Evolutionary conservation across 2,329 filamentous ascomycete genomes (phyloP), one percentile per base, ranked within the genome.

Genomic region (Mycosphaerella sp.): DNA sequence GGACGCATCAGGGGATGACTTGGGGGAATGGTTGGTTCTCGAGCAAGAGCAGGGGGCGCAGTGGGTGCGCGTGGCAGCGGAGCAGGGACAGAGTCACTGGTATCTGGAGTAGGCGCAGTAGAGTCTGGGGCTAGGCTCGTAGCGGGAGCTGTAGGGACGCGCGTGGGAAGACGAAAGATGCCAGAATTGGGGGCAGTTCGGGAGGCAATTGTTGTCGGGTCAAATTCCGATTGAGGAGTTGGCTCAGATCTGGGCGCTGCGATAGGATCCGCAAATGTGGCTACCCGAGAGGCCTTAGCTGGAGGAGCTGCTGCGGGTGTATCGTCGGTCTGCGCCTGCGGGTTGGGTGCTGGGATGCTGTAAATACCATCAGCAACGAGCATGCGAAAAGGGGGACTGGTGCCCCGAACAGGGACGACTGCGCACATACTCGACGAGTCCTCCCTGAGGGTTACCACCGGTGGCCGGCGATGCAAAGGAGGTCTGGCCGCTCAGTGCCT

Each of bases 1-100:
- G 55, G 55, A 17, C 54, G 50, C 56, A 53, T 54, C 55, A 57
- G 42, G 11, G 54, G 54, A 29, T 56, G 54, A 29, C 44, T 44
- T 31, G 43, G 23, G 21, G 44, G 43, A 42, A 45, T 40, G 34
- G 53, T 49, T 23, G 44, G 43, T 36, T 42, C 42, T 8, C 51
- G 51, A 48, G 51, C 21, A 26, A 48, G 38, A 8, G 51, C 29
- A 12, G 54, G 46, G 43, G 54, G 50, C 40, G 54, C 53, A 21
- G 53, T 43, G 29, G 48, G 48, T 40, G 46, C 45, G 41, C 48
- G 53, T 21, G 47, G 43, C 21, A 26, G 36, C 31, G 38, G 41
- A 44, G 53, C 53, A 29, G 43, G 14, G 29, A 42, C 36, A 36
- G 51, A 26, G 11, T 34, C 29, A 43, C 36, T 21, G n/a, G n/a